Evolutionary conservation across 2,329 filamentous ascomycete genomes (phyloP), one percentile per base, ranked within the genome.

Genomic region (Claviceps cyperi): DNA sequence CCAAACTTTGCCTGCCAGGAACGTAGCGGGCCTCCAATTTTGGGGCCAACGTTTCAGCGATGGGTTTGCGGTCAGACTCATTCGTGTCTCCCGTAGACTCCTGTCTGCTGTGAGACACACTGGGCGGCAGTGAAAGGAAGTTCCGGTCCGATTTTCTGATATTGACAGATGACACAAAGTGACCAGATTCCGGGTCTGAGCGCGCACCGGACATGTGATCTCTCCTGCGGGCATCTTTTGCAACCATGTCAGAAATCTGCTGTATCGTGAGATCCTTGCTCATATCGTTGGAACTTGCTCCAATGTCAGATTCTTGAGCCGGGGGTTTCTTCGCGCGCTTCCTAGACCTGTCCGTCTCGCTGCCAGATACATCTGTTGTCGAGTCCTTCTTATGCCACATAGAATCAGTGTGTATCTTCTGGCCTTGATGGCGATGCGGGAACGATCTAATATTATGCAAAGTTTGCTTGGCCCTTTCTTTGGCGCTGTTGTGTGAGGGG

Each of bases 181-280:
- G 24, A 32, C 24, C 14, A 64, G 59, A 37, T 61, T 58, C 50
- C 60, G 62, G 1, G 3, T 60, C 63, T 47, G 63, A 59, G 11
- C 54, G 56, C 14, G 60, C 55, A n/a, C 63, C 59, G 1, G 59
- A 57, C n/a, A 65, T 57, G 5, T 45, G 36, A 22, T 71, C 69
- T 40, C 66, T 65, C 43, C 71, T 69, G 13, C 64, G 63, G 5
- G 69, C 70, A 58, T 81, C 77, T 53, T 71, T 71, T 5, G 74
- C 74, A 52, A 81, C 70, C 66, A 80, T 75, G 51, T 80, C 76
- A 51, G 73, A 64, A 76, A 81, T 81, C 58, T 81, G 78, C 59
- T 76, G 79, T 53, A 79, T 75, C 13, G 81, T 63, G 13, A 81
- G 64, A 51, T 78, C 74, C 53, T 72, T 74, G 22, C 63, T 54